Percentiles rank a stretch among this genome's conserved stretches.
Evolutionary conservation across 2,329 filamentous ascomycete species (phyloP).

Genomic region (Nannizziopsis barbatae): DNA sequence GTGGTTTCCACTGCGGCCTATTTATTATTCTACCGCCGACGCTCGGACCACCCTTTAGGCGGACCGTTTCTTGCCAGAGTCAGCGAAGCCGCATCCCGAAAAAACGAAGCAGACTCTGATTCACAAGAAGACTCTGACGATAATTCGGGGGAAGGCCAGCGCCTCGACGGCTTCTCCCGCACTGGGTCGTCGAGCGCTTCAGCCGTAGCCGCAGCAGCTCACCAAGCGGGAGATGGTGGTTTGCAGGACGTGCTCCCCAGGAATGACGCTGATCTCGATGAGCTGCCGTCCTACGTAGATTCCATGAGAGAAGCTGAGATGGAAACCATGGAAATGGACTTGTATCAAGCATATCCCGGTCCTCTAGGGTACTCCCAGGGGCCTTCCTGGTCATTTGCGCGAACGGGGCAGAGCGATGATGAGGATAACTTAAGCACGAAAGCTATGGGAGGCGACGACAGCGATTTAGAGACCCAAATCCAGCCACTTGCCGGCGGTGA

Average conservation of each 20-base stretch:
- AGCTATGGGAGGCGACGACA: constrained; percentile 29
- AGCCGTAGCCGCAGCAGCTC: constrained; percentile 65
- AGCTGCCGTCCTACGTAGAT: constrained; percentile 25
- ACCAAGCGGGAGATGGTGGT: constrained; percentile 53
- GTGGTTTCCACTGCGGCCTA: constrained; percentile 73
- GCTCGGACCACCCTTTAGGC: constrained; percentile 64
- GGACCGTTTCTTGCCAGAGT: constrained; percentile 64
- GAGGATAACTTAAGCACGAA: constrained; percentile 32
- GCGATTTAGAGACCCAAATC: constrained; percentile 19
- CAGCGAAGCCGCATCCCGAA: constrained; percentile 50
- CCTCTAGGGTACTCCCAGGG: background rate
- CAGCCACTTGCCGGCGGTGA: constrained; percentile 12
- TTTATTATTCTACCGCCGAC: constrained; percentile 87
- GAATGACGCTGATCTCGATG: constrained; percentile 23
- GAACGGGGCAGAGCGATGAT: constrained; percentile 23
- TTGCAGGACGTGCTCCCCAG: constrained; percentile 34
- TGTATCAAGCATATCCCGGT: constrained; percentile 15
- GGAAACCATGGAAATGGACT: constrained; percentile 24
- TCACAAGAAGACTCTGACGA: constrained; percentile 34
- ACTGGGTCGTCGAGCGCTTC: constrained; percentile 86
- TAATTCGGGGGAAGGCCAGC: constrained; percentile 67
- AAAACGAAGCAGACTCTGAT: constrained; percentile 40
- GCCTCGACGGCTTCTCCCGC: constrained; percentile 78
- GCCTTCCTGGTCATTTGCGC: background rate
- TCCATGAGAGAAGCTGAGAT: constrained; percentile 23